Evolutionary conservation across 495 filamentous ascomycete species (phyloP).

Genomic region (Platismatia glauca): DNA sequence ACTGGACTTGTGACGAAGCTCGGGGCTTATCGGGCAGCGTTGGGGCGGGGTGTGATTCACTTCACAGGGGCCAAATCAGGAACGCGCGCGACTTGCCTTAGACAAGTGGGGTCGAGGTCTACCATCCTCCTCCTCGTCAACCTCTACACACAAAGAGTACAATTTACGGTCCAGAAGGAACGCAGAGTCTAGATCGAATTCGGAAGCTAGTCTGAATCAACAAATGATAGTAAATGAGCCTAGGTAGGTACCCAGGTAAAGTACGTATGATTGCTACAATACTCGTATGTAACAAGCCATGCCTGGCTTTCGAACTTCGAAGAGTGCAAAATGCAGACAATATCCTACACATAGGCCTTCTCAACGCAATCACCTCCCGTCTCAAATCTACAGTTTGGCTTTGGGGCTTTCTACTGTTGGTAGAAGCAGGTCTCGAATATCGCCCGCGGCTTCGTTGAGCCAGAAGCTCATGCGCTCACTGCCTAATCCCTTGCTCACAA

Average conservation of each 20-base stretch:
- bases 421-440: slow-evolving; percentile 80
- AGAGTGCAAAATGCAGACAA: not conserved
- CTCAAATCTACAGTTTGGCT: slow-evolving; percentile 64
- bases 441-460: slow-evolving; percentile 83
- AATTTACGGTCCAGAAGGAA: too few species aligned
- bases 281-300: too few species aligned
- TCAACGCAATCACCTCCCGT: too few species aligned
- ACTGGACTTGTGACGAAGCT: slow-evolving; percentile 5
- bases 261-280: too few species aligned
- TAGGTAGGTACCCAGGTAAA: too few species aligned
- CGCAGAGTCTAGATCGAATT: too few species aligned
- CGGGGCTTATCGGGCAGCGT: slow-evolving; percentile 11
- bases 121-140: too few species aligned
- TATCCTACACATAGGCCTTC: not conserved
- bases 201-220: too few species aligned
- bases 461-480: slow-evolving; percentile 90
- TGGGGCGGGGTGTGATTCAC: not conserved
- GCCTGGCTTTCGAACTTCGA: not conserved
- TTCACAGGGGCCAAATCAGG: slow-evolving; percentile 11
- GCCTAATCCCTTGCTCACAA: slow-evolving; percentile 87
- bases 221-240: too few species aligned
- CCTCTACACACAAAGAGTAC: too few species aligned
- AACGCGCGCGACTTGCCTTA: not conserved
- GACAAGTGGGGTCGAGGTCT: not conserved
- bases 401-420: slow-evolving; percentile 76